phyloP scores from a whole-genome alignment of 768 basidiomycete species.

The Calocera viscosa region DNA sequence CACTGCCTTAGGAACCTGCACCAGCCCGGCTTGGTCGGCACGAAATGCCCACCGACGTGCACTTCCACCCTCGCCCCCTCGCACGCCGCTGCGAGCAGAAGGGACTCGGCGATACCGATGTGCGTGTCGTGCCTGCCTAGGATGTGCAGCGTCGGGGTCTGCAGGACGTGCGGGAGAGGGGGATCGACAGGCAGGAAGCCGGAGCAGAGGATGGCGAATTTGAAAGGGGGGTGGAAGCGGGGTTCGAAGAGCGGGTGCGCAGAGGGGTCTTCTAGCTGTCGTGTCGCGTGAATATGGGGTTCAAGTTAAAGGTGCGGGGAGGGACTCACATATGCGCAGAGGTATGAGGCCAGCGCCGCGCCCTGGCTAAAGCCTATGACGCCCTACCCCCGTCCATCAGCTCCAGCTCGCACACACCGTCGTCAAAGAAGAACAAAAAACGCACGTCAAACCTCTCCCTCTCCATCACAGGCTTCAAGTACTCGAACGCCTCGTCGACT shows the following conservation, averaged over 20 bases:
- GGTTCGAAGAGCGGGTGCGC: not conserved
- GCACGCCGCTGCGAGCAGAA: not conserved
- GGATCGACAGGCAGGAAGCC: not conserved
- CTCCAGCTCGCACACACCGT: not conserved
- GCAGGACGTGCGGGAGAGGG: not conserved
- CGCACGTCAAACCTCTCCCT: constrained; percentile 7
- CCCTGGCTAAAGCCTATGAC: constrained; percentile 10
- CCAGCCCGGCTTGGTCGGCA: not conserved
- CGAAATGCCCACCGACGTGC: constrained; percentile 1
- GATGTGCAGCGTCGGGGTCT: not conserved
- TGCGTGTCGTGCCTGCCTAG: constrained; percentile 2
- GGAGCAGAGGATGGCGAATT: not conserved
- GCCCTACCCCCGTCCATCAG: not conserved
- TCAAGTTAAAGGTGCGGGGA: no score
- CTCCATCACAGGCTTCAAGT: not conserved
- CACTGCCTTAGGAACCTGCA: not conserved
- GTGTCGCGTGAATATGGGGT: no score
- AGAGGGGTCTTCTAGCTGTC: not conserved
- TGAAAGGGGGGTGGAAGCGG: not conserved
- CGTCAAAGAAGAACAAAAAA: not conserved
- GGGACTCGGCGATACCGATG: not conserved
- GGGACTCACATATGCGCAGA: constrained; percentile 7
- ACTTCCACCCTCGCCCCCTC: not conserved
- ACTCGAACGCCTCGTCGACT: not conserved
- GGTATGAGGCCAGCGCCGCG: constrained; percentile 1